Evolutionary conservation across 345 rosid genomes (phyloP).

Genomic region (Triadica sebifera): DNA sequence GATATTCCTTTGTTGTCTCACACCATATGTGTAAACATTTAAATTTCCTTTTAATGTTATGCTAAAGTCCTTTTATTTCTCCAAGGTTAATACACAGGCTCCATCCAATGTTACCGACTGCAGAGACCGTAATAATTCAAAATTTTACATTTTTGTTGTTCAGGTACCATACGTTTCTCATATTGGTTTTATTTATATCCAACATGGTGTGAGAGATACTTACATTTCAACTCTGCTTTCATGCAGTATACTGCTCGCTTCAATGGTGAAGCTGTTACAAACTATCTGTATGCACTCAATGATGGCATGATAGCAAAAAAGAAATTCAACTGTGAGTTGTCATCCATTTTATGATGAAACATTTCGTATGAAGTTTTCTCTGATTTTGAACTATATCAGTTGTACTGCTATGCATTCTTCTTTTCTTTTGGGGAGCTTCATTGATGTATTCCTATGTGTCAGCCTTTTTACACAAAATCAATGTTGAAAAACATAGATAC

Average conservation of each 20-base stretch:
- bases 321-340: constrained; percentile 76
- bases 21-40: neutral
- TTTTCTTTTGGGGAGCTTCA: neutral
- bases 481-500: neutral
- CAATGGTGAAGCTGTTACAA: constrained; percentile 76
- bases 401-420: neutral
- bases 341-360: constrained; percentile 6
- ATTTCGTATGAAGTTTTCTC: neutral
- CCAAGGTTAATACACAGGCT: constrained; percentile 82
- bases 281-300: constrained; percentile 59
- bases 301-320: constrained; percentile 73
- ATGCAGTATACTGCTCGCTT: constrained; percentile 78
- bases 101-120: constrained; percentile 62
- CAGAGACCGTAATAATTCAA: constrained; percentile 70
- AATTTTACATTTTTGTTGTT: constrained; percentile 76
- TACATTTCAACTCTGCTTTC: constrained; percentile 14
- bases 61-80: constrained; percentile 15
- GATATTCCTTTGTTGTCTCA: neutral
- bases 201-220: neutral
- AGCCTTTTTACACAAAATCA: neutral
- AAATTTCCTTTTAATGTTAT: neutral
- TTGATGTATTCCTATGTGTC: neutral
- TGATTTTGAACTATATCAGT: neutral
- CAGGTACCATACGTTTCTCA: constrained; percentile 47
- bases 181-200: constrained; percentile 6